A percentile compares a stretch with the other conserved stretches of the same genome.
Evolutionary conservation across 768 basidiomycete species (phyloP).

Genomic region (Leucocoprinus leucothites): DNA sequence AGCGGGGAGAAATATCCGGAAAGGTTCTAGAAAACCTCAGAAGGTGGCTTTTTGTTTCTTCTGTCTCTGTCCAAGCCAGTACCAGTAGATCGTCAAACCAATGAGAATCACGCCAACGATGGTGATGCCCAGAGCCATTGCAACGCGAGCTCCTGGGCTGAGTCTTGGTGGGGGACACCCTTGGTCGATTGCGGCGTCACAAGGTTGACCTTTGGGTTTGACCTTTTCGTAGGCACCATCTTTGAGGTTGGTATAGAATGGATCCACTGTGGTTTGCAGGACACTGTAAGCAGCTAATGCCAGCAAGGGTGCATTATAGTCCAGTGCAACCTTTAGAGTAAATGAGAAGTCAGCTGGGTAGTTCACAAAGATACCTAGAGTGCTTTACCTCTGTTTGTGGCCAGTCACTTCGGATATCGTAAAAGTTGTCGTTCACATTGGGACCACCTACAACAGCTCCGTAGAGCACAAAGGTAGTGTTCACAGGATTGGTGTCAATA

Average conservation of each 20-base stretch:
- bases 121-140: constrained; percentile 63
- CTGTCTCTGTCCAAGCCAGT: constrained; percentile 23
- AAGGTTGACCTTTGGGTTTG: constrained; percentile 68
- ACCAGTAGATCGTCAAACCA: constrained; percentile 39
- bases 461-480: constrained; percentile 77
- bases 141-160: constrained; percentile 61
- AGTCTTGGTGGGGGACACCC: constrained; percentile 52
- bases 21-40: background rate
- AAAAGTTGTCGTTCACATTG: constrained; percentile 69
- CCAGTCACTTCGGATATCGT: constrained; percentile 87
- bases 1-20: background rate
- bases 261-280: constrained; percentile 64
- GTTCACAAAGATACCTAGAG: background rate
- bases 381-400: constrained; percentile 75
- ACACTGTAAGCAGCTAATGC: constrained; percentile 78
- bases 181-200: constrained; percentile 64
- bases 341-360: background rate
- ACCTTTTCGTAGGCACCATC: constrained; percentile 63
- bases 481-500: constrained; percentile 68
- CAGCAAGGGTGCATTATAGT: constrained; percentile 90
- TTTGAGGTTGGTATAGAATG: constrained; percentile 71
- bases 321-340: constrained; percentile 61
- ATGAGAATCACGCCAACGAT: constrained; percentile 60
- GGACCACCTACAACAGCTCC: constrained; percentile 91
- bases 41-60: background rate